Conservation (phyloP, 345 rosid species). For the Chamaenerion angustifolium region DNA sequence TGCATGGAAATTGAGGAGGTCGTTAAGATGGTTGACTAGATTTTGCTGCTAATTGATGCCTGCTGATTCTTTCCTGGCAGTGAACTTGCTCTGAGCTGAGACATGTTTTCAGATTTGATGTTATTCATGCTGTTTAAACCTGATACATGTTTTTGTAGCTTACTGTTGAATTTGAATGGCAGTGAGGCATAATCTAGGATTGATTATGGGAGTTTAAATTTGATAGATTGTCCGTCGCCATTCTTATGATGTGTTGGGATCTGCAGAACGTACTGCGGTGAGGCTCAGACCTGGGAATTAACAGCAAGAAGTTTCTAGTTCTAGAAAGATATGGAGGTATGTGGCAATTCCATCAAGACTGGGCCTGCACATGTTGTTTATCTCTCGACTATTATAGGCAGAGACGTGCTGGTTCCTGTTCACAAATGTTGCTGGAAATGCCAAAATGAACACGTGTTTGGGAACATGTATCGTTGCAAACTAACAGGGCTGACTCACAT, state of each 20-base stretch:
- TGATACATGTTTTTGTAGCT: no score
- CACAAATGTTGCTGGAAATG: constrained; percentile 97
- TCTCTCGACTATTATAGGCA: constrained; percentile 81
- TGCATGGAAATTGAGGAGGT: no score
- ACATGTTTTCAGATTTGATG: no score
- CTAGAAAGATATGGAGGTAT: constrained; percentile 54
- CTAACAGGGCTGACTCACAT: constrained; percentile 85
- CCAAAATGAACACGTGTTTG: constrained; percentile 70
- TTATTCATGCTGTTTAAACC: no score
- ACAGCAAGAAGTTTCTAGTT: constrained; percentile 1
- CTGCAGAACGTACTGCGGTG: constrained; percentile 14
- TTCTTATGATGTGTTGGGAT: constrained; percentile 11
- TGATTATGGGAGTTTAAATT: no score
- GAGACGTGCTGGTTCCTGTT: constrained; percentile 46
- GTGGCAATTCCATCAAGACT: constrained; percentile 48
- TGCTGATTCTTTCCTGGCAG: no score
- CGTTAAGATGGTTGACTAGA: no score
- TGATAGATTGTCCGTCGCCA: no score
- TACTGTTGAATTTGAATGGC: no score
- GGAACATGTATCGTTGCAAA: constrained; percentile 90
- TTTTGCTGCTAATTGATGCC: no score
- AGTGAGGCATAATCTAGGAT: no score
- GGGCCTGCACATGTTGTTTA: constrained; percentile 74
- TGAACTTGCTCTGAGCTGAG: no score
- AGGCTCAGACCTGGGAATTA: background rate